Evolutionary conservation across 2,329 filamentous ascomycete genomes (phyloP).

Genomic region (Colletotrichum tanaceti): DNA sequence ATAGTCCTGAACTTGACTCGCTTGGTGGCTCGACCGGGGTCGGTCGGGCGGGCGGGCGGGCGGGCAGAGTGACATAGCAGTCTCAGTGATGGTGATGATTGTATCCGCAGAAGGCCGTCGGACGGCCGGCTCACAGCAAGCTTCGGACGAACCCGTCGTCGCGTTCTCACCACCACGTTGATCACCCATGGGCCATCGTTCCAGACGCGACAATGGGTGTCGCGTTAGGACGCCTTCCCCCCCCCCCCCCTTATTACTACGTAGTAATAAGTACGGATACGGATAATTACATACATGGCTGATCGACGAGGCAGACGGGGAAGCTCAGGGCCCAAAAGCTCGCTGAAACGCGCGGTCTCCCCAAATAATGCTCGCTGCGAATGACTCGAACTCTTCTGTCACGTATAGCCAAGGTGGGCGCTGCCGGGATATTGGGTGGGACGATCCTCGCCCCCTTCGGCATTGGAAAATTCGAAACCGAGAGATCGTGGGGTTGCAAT

Average conservation of each 20-base stretch:
- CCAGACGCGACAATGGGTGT: not conserved
- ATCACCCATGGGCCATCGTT: too few species aligned
- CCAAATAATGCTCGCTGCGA: slow-evolving; percentile 2
- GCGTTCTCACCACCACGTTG: too few species aligned
- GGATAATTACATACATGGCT: not conserved
- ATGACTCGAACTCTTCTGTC: slow-evolving; percentile 28
- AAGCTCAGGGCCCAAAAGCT: not conserved
- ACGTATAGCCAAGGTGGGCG: not conserved
- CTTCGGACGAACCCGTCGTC: too few species aligned
- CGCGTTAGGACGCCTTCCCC: too few species aligned
- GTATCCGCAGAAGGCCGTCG: too few species aligned
- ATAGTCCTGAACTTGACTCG: slow-evolving; percentile 5
- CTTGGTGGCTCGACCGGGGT: too few species aligned
- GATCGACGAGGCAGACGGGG: not conserved
- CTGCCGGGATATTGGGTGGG: not conserved
- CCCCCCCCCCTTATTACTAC: too few species aligned
- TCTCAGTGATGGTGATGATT: too few species aligned
- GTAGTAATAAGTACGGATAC: too few species aligned
- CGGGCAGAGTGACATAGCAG: too few species aligned
- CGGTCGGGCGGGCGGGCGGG: too few species aligned
- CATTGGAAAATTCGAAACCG: not conserved
- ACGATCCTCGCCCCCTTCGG: not conserved
- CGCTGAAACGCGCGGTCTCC: slow-evolving; percentile 27
- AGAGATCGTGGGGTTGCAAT: slow-evolving; percentile 8
- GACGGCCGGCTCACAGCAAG: too few species aligned